Percentiles rank a stretch among this genome's conserved stretches.
Evolutionary conservation across 805 yeast species (phyloP).

Genomic region (Metschnikowia bowlesiae): DNA sequence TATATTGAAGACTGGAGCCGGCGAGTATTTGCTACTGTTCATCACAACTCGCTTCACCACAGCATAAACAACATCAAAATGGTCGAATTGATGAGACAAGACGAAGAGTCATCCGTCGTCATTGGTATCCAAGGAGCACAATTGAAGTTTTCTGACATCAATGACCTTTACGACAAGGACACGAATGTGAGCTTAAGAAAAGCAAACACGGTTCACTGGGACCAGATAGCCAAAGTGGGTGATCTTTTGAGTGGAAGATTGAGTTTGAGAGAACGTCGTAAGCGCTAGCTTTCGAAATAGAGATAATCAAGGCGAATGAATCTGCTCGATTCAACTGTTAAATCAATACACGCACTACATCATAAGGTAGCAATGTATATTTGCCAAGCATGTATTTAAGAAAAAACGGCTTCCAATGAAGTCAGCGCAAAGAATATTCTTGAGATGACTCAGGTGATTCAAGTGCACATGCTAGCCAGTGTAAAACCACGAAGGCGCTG

Average conservation of each 20-base stretch:
- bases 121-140: constrained; percentile 69
- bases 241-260: constrained; percentile 73
- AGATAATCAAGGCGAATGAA: neutral
- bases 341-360: neutral
- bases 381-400: neutral
- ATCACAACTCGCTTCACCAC: constrained; percentile 17
- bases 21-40: constrained; percentile 14
- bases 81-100: constrained; percentile 16
- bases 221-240: constrained; percentile 50
- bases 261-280: constrained; percentile 29
- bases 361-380: neutral
- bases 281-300: constrained; percentile 1
- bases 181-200: constrained; percentile 61
- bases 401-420: neutral
- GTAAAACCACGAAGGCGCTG: neutral
- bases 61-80: constrained; percentile 18
- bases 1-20: constrained; percentile 57
- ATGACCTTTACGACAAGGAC: constrained; percentile 53
- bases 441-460: no score
- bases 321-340: neutral
- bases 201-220: constrained; percentile 69
- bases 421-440: no score
- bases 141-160: constrained; percentile 54
- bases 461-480: neutral
- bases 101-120: constrained; percentile 45